phyloP scores from a whole-genome alignment of 2,329 filamentous ascomycete genomes.

The Aspergillus versicolor region DNA sequence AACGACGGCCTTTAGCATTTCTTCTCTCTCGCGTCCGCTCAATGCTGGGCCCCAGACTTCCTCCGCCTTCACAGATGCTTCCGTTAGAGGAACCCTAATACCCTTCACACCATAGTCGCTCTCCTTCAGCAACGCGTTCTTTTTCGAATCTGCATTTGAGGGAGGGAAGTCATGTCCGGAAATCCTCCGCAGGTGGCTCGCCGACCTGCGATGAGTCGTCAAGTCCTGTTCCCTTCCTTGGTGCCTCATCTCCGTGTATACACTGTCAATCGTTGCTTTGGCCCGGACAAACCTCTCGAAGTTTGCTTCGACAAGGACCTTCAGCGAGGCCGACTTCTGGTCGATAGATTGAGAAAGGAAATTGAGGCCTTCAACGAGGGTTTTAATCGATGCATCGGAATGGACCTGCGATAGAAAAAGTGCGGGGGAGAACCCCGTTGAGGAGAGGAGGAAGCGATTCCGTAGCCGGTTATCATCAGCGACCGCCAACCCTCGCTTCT shows the following conservation, averaged over 20 bases:
- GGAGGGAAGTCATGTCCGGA: constrained; percentile 43
- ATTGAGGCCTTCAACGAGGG: constrained; percentile 77
- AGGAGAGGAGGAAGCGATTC: constrained; percentile 92
- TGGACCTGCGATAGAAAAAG: constrained; percentile 93
- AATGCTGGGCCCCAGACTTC: constrained; percentile 96
- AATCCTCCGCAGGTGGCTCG: constrained; percentile 59
- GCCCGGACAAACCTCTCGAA: constrained; percentile 97
- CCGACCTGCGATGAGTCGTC: constrained; percentile 62
- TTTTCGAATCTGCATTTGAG: constrained; percentile 61
- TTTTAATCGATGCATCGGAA: constrained; percentile 77
- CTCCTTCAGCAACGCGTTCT: constrained; percentile 89
- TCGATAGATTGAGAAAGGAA: constrained; percentile 89
- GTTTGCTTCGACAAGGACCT: constrained; percentile 94
- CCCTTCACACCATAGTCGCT: constrained; percentile 86
- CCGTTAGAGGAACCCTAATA: constrained; percentile 83
- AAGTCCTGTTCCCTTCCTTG: constrained; percentile 59
- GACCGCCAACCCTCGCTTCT: constrained; percentile 72
- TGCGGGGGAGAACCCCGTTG: constrained; percentile 89
- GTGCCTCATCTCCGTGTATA: constrained; percentile 90
- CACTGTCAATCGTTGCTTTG: constrained; percentile 97
- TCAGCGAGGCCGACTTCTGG: constrained; percentile 94
- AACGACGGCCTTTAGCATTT: constrained; percentile 76
- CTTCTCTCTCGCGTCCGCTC: constrained; percentile 86
- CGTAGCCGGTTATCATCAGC: constrained; percentile 80
- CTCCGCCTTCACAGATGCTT: constrained; percentile 90